Evolutionary conservation across 2,329 filamentous ascomycete species (phyloP), one percentile per base, ranked within the genome.

Genomic region (Leptographium flavum): DNA sequence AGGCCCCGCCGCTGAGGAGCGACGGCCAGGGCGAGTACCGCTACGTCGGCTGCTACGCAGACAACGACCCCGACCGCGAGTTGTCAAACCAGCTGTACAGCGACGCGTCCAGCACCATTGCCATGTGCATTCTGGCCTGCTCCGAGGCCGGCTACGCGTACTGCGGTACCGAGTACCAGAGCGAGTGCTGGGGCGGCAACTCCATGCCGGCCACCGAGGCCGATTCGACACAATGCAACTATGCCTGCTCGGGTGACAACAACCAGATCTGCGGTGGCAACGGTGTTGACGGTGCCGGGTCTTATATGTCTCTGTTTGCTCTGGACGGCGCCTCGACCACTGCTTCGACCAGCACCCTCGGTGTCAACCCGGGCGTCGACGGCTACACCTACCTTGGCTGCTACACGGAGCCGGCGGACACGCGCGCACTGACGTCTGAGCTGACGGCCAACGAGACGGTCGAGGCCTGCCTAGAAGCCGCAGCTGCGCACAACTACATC

Each of bases 111-210:
- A 70, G 63, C 56, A 67, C 67, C 3, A 67, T 63, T 22, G 58
- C 60, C 22, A 57, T 59, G 50, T 75, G 70, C 42, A 69, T 74
- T 33, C 56, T 56, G 0, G 57, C 63, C 1, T 74, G 71, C 41
- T 58, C 56, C 1, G 53, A 45, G 0, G 54, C 51, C 4, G 58
- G 59, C 1, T 62, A 60, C 13, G 52, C 55, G 0, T 73, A 70
- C 49, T 71, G 70, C 6, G 71, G 63, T 2, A 70, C 67, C 0
- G 61, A 73, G 43, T 74, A 74, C 48, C 58, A 65, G 17, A 52
- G 58, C 13, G 71, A 77, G 52, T 76, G 73, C 53, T 77, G 73
- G 73, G 70, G 61, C 17, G 73, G 74, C 2, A 65, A 66, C 23
- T 63, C 52, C 0, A 62, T 71, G 22, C 72, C 72, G 0, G 58